A percentile compares a stretch with the other conserved stretches of the same genome.
These are phyloP conservation scores for Claviceps lovelessii DNA, from an alignment of 2,329 filamentous ascomycete genomes.

Conservation along the genomic window DNA sequence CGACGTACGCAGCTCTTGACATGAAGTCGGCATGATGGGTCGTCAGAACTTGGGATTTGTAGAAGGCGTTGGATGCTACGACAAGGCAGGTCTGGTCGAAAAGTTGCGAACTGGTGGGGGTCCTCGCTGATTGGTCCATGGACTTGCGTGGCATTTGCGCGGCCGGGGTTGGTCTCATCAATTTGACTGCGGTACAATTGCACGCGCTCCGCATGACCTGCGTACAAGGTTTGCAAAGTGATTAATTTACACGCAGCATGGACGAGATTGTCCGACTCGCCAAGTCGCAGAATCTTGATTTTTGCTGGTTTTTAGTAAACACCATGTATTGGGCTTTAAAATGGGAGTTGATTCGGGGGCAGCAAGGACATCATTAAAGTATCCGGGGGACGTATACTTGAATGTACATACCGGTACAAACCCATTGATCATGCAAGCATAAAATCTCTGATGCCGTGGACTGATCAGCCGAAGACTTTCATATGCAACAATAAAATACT, in stretches of 20 bases:
- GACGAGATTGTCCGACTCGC: neutral
- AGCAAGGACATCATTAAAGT: neutral
- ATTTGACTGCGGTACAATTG: neutral
- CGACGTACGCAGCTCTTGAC: constrained; percentile 81
- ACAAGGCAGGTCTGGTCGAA: neutral
- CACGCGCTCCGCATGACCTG: no score
- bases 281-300: neutral
- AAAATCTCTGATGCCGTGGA: no score
- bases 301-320: no score
- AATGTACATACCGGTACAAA: no score
- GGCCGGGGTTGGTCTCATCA: no score
- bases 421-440: no score
- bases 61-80: neutral
- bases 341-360: no score
- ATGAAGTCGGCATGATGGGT: constrained; percentile 71
- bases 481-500: neutral
- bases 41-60: neutral
- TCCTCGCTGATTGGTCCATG: neutral
- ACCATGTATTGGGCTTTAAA: neutral
- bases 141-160: neutral
- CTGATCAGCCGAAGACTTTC: no score
- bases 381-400: no score
- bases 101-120: neutral
- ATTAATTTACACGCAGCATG: neutral
- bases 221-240: neutral